phyloP scores from a whole-genome alignment of 257 asterid genomes.

The Solanum sejunctum region DNA sequence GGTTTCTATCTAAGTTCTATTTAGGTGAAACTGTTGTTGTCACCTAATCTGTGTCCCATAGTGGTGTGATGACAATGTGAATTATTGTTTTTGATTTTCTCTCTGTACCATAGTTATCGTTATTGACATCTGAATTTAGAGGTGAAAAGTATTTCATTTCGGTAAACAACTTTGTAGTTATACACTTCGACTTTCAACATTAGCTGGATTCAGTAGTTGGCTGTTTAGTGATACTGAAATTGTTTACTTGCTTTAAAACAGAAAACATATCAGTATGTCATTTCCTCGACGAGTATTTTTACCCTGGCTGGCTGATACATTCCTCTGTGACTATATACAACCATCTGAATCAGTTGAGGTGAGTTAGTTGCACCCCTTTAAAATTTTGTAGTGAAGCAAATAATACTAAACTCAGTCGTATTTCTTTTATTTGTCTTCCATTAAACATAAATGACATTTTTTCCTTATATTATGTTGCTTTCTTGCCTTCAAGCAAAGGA shows the following conservation, averaged over 20 bases:
- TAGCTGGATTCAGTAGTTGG: conserved; percentile 2
- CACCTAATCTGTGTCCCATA: no score
- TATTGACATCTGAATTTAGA: background rate
- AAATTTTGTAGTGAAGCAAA: background rate
- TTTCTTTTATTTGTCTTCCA: background rate
- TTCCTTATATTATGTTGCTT: background rate
- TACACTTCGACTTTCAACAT: background rate
- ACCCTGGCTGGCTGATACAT: conserved; percentile 78
- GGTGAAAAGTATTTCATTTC: background rate
- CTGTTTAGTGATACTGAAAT: background rate
- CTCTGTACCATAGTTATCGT: background rate
- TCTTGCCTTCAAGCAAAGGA: background rate
- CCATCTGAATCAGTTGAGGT: conserved; percentile 82
- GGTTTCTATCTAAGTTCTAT: background rate
- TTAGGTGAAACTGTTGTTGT: no score
- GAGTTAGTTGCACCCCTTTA: conserved; percentile 10
- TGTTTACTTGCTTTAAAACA: conserved; percentile 19
- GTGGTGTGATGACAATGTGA: background rate
- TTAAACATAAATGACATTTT: background rate
- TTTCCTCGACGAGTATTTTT: conserved; percentile 84
- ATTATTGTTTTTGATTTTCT: background rate
- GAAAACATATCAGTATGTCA: conserved; percentile 44
- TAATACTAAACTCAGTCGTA: background rate
- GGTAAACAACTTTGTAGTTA: background rate
- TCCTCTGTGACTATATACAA: conserved; percentile 79